Percentiles rank a stretch among this genome's conserved stretches.
These are phyloP conservation scores for Tremella fuciformis DNA, from an alignment of 768 basidiomycete genomes.

Conservation along the genomic window DNA sequence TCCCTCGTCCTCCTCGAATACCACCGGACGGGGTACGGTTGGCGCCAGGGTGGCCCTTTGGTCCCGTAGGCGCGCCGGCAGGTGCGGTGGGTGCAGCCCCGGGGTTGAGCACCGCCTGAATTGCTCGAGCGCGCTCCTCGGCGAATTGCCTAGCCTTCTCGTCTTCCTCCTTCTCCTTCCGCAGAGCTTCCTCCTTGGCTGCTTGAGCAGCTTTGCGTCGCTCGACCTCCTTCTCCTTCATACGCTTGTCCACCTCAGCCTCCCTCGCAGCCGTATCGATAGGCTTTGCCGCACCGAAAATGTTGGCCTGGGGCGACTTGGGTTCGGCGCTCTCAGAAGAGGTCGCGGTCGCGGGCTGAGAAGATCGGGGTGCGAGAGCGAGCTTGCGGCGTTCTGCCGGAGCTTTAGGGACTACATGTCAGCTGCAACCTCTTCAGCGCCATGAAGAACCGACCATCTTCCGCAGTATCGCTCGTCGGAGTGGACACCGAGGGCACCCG, in stretches of 20 bases:
- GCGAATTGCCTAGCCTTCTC: constrained; percentile 30
- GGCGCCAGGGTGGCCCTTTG: constrained; percentile 8
- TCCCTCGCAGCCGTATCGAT: constrained; percentile 78
- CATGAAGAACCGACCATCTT: neutral
- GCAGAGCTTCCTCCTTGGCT: constrained; percentile 35
- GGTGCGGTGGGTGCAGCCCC: neutral
- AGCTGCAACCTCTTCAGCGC: constrained; percentile 57
- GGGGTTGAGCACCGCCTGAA: constrained; percentile 44
- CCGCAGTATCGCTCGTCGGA: constrained; percentile 32
- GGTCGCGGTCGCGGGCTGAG: constrained; percentile 57
- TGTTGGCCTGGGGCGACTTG: constrained; percentile 61
- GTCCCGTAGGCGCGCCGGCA: constrained; percentile 9
- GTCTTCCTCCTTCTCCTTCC: constrained; percentile 33
- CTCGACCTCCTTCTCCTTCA: constrained; percentile 41
- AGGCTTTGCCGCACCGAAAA: constrained; percentile 87
- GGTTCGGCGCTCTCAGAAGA: constrained; percentile 59
- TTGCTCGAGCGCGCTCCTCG: constrained; percentile 57
- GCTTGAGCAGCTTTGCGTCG: constrained; percentile 32
- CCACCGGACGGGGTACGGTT: neutral
- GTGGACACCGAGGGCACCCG: constrained; percentile 25
- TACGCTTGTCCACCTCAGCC: constrained; percentile 45
- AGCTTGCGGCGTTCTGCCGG: constrained; percentile 75
- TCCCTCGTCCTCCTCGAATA: neutral
- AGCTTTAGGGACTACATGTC: constrained; percentile 58
- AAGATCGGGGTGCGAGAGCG: constrained; percentile 78